Conservation (phyloP, 768 basidiomycete species). For the Scleroderma bovista region DNA sequence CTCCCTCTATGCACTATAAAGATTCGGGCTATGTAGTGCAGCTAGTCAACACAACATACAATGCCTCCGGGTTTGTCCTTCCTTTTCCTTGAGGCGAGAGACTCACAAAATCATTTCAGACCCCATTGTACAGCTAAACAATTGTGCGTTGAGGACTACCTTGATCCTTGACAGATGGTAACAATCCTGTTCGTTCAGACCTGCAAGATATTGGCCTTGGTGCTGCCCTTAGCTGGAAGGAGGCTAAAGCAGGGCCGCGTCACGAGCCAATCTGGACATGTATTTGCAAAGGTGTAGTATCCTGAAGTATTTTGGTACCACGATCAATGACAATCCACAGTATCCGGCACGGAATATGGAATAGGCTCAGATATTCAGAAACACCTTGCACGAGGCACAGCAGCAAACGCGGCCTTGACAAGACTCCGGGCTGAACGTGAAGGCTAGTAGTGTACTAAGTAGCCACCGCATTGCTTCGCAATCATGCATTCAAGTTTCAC, state of each 20-base stretch:
- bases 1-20: constrained; percentile 24
- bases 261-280: constrained; percentile 50
- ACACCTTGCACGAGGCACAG: constrained; percentile 44
- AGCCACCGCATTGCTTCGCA: not conserved
- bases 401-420: constrained; percentile 28
- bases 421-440: constrained; percentile 27
- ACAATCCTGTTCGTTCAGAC: constrained; percentile 34
- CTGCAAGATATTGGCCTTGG: constrained; percentile 43
- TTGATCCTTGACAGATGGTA: not conserved
- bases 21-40: constrained; percentile 13
- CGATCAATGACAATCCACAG: constrained; percentile 29
- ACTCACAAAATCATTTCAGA: constrained; percentile 20
- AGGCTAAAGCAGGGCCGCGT: constrained; percentile 38
- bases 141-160: constrained; percentile 27
- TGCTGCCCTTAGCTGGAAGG: constrained; percentile 50
- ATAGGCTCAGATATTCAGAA: constrained; percentile 47
- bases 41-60: constrained; percentile 8
- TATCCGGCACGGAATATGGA: constrained; percentile 45
- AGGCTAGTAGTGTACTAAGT: constrained; percentile 6
- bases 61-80: constrained; percentile 19
- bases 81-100: not conserved
- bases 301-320: constrained; percentile 2
- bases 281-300: constrained; percentile 50
- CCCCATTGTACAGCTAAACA: constrained; percentile 34
- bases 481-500: not conserved